Base-by-base conservation (phyloP, 768 basidiomycete species). In the Lactifluus subvellereus region DNA sequence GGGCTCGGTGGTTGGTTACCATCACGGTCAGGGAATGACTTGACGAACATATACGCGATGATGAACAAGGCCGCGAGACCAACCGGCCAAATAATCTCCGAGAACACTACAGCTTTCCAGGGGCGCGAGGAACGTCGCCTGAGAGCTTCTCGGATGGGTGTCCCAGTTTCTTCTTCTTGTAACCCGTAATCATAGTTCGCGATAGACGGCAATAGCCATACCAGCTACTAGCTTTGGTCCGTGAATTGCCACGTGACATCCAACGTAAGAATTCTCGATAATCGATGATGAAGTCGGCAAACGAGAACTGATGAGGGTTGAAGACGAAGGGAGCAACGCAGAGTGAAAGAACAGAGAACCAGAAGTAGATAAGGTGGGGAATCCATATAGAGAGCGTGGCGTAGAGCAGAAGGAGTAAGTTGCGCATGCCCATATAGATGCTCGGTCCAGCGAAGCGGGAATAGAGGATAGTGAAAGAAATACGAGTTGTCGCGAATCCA, bases 281-380 rank as follows among this genome's bases (percentile, higher is more conserved):
- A 76, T 99, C 97, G 73, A 98, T 94, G 77, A 98, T 89, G 77
- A 96, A 99, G 77, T 99, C 97, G 69, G 92, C 77, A 73, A 88
- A 92, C 10, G 93, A 92, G 83, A 98, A 99, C 75, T 98, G 97
- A 75, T 99, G 96, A n/a, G 97, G 97, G 77, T 99, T 99, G 85
- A 99, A 99, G 64, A 99, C 66, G 86, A 98, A 99, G 0, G 97
- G 97, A 40, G 97, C 94, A 69, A 98, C 83, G 76, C 93, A 96
- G 20, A 99, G 84, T 10, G 95, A 94, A 62, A 95, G 74, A 61
- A 98, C 93, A 16, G 97, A 96, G 73, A 93, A 83, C 96, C 96
- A 98, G 85, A 98, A 99, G 82, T 98, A 99, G 76, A 96, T 92
- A 69, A 98, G 79, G 76, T 93, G 89, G 5, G 92, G 91, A 61